Conservation (phyloP, 345 rosid genomes). For the Camelina sativa region DNA sequence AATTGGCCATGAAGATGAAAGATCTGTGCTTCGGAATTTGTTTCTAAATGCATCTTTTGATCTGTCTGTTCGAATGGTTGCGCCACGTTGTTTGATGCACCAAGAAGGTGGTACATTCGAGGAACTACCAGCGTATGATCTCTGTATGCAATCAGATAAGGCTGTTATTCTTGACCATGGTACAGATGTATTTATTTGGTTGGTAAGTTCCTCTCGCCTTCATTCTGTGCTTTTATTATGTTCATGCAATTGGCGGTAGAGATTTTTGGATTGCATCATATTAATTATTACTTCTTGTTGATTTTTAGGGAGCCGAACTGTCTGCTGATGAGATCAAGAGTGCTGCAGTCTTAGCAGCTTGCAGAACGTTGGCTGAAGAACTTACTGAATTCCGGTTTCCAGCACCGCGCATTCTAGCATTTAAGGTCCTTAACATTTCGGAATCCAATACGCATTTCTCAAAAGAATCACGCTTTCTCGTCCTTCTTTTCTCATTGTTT, state of each 20-base stretch:
- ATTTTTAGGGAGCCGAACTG: slow-evolving; percentile 84
- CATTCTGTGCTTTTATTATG: background rate
- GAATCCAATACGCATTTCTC: slow-evolving; percentile 15
- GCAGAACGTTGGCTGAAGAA: slow-evolving; percentile 96
- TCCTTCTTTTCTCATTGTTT: background rate
- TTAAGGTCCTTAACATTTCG: slow-evolving; percentile 63
- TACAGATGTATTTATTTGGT: slow-evolving; percentile 95
- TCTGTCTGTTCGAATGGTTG: slow-evolving; percentile 92
- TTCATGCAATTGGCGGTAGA: background rate
- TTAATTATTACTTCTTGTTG: slow-evolving; percentile 17
- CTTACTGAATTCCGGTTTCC: slow-evolving; percentile 91
- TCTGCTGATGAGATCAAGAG: slow-evolving; percentile 85
- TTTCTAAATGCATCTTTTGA: slow-evolving; percentile 92
- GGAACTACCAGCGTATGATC: slow-evolving; percentile 91
- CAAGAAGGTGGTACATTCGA: slow-evolving; percentile 97
- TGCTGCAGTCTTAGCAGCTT: slow-evolving; percentile 93
- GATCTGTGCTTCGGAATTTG: slow-evolving; percentile 81
- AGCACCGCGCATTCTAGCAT: slow-evolving; percentile 92
- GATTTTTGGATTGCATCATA: background rate
- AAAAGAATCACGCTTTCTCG: background rate
- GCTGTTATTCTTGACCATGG: slow-evolving; percentile 99
- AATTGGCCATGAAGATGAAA: slow-evolving; percentile 97
- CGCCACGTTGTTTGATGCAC: slow-evolving; percentile 95
- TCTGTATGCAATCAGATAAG: slow-evolving; percentile 93
- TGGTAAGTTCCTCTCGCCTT: slow-evolving; percentile 58